phyloP scores from a whole-genome alignment of 306 rosid species.

The Notholithocarpus densiflorus region DNA sequence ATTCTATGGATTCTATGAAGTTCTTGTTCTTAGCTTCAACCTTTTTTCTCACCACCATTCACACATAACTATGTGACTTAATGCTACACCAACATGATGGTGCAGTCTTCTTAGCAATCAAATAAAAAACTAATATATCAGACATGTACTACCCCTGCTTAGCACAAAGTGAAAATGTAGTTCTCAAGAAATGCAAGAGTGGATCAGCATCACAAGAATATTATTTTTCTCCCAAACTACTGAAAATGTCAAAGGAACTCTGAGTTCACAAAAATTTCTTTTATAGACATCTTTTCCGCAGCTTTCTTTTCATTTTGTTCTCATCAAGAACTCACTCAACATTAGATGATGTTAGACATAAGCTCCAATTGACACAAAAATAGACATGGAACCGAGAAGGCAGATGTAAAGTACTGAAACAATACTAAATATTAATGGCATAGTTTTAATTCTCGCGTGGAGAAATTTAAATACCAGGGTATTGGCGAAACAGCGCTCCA shows the following conservation, averaged over 20 bases:
- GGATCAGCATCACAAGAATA: neutral
- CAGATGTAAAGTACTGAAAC: neutral
- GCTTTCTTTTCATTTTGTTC: neutral
- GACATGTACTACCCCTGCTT: neutral
- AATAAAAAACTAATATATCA: neutral
- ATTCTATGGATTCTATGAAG: neutral
- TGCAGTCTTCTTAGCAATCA: neutral
- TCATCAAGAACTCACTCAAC: neutral
- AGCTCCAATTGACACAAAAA: neutral
- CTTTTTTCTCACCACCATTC: neutral
- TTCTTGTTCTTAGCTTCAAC: neutral
- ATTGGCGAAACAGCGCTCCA: slow-evolving; percentile 94
- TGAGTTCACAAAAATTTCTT: neutral
- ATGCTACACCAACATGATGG: neutral
- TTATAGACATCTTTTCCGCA: neutral
- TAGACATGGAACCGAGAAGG: neutral
- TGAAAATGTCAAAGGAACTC: neutral
- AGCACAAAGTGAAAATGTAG: neutral
- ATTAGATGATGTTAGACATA: neutral
- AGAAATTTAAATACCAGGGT: slow-evolving; percentile 62
- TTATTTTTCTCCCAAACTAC: neutral
- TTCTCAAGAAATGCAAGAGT: neutral
- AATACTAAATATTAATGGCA: neutral
- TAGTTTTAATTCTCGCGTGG: neutral
- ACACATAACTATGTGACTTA: neutral